Evolutionary conservation across 2,329 filamentous ascomycete genomes (phyloP).

Genomic region (Cercospora brassicicola): DNA sequence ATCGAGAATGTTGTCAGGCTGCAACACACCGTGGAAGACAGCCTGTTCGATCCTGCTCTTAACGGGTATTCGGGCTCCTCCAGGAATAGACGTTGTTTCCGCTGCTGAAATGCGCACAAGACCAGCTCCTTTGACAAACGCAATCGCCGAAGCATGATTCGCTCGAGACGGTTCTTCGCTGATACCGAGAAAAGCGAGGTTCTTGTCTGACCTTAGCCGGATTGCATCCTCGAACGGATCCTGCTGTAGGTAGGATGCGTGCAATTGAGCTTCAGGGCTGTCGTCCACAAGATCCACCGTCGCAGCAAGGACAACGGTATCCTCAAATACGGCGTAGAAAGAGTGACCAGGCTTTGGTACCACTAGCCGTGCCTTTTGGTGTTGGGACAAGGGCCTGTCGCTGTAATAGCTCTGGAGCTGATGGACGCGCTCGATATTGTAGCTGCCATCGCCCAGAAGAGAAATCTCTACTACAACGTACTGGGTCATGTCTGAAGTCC

Average conservation of each 20-base stretch:
- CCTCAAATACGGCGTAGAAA: conserved; percentile 77
- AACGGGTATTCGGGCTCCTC: conserved; percentile 62
- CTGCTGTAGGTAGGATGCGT: conserved; percentile 64
- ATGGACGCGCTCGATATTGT: conserved; percentile 53
- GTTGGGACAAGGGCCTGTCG: conserved; percentile 54
- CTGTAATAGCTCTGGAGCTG: conserved; percentile 15
- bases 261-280: conserved; percentile 70
- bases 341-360: conserved; percentile 77
- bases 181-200: conserved; percentile 53
- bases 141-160: conserved; percentile 42
- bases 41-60: conserved; percentile 92
- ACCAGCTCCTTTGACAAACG: conserved; percentile 60
- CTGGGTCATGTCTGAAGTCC: conserved; percentile 47
- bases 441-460: conserved; percentile 53
- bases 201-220: conserved; percentile 63
- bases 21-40: conserved; percentile 81
- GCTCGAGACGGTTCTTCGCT: conserved; percentile 49
- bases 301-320: conserved; percentile 75
- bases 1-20: conserved; percentile 76
- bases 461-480: conserved; percentile 75
- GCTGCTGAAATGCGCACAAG: conserved; percentile 58
- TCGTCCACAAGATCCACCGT: conserved; percentile 63
- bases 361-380: conserved; percentile 63
- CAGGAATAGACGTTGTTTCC: conserved; percentile 58
- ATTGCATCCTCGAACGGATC: conserved; percentile 82